Conservation (phyloP, 169 alveolate species). For the Amoebophrya sp. region DNA sequence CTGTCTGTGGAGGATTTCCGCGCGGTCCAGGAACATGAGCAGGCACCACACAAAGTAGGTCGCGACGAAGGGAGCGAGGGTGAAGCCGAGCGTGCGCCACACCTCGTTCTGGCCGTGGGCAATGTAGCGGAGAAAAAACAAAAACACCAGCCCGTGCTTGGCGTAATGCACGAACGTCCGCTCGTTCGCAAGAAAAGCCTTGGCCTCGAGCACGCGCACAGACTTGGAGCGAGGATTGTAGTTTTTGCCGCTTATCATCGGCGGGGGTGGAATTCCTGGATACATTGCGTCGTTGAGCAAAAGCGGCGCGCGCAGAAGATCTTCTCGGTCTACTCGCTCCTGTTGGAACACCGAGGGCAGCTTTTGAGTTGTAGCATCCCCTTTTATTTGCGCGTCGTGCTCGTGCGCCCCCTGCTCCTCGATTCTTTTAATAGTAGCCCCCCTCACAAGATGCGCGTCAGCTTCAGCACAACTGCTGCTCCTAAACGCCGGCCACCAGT, state of each 20-base stretch:
- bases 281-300: too few species aligned
- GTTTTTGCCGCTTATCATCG: not conserved
- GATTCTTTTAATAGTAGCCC: slow-evolving; percentile 21
- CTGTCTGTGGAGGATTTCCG: not conserved
- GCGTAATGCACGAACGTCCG: not conserved
- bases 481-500: too few species aligned
- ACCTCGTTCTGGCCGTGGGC: not conserved
- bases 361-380: not conserved
- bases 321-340: too few species aligned
- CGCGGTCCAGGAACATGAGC: not conserved
- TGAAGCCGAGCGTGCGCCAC: not conserved
- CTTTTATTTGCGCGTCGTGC: too few species aligned
- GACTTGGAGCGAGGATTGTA: not conserved
- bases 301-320: too few species aligned
- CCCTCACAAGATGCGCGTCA: slow-evolving; percentile 30
- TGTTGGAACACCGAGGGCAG: not conserved
- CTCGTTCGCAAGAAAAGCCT: not conserved
- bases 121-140: not conserved
- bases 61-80: not conserved
- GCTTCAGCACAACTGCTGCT: too few species aligned
- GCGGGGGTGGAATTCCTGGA: not conserved
- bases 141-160: not conserved
- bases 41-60: not conserved
- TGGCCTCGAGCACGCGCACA: not conserved
- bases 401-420: slow-evolving; percentile 18